Evolutionary conservation across 352 stramenopile species (phyloP).

Genomic region (Phytopythium ostracodes): DNA sequence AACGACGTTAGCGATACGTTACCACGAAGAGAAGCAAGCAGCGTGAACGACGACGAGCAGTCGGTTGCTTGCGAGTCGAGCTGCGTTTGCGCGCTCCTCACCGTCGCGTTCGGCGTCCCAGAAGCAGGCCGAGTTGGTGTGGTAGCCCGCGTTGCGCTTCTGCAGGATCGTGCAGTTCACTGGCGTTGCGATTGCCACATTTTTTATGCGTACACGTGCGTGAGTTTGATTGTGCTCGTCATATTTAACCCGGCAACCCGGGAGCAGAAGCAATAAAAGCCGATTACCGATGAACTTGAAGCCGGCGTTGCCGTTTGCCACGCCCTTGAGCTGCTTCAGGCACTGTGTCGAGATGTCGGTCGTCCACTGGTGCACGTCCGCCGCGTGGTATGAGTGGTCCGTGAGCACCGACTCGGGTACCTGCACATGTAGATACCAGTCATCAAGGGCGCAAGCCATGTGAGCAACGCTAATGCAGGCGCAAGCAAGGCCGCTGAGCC

Average conservation of each 20-base stretch:
- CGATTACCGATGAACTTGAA: conserved; percentile 87
- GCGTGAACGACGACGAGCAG: neutral
- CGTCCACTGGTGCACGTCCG: conserved; percentile 80
- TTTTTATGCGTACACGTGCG: conserved; percentile 10
- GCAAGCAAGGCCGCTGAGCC: too few species aligned
- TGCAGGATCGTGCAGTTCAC: conserved; percentile 88
- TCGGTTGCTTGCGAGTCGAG: neutral
- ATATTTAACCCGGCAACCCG: conserved; percentile 33
- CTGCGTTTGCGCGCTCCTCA: conserved; percentile 8
- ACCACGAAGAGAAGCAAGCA: neutral
- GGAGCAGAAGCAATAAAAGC: conserved; percentile 10
- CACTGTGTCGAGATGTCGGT: conserved; percentile 72
- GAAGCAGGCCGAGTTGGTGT: conserved; percentile 86
- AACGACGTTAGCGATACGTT: neutral
- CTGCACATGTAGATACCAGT: conserved; percentile 18
- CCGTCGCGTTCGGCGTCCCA: conserved; percentile 84
- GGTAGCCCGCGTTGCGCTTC: conserved; percentile 84
- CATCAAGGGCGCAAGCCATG: neutral
- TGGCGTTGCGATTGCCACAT: conserved; percentile 16
- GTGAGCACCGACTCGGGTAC: conserved; percentile 67
- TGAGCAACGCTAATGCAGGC: too few species aligned
- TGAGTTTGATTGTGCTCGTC: conserved; percentile 11
- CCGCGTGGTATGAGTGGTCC: conserved; percentile 68
- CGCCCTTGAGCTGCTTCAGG: conserved; percentile 79
- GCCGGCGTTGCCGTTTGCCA: conserved; percentile 77